Base-by-base conservation (phyloP, 1,284 basidiomycete genomes). In the Spongispora temasekensis region DNA sequence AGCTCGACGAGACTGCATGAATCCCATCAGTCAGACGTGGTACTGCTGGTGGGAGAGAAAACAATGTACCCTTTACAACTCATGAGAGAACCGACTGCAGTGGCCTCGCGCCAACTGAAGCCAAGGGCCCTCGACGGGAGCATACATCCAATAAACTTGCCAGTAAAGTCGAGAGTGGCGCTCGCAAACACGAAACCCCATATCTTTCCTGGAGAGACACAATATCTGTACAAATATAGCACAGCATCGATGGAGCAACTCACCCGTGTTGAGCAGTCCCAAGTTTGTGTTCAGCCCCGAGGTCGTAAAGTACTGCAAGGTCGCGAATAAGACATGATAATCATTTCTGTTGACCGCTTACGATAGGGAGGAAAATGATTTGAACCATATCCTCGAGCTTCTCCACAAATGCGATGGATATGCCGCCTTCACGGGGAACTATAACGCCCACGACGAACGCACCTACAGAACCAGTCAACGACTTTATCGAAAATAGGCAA, bases 171-270 rank as follows among this genome's bases (percentile, higher is more conserved):
- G 35, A 95, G 82, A 37, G 84, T 75, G 63, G 89, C 90, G 64
- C 98, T 90, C 10, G 89, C 85, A 61, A 98, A 81, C 0, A 90
- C 90, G 73, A 92, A 98, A 30, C 85, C 96, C 97, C 95, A 98
- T 6, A 91, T 92, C 6, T 94, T 93, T 1, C 89, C 89, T 71
- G 83, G n/a, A n/a, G n/a, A n/a, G n/a, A n/a, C n/a, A n/a, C n/a
- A n/a, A n/a, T n/a, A n/a, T n/a, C n/a, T n/a, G n/a, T n/a, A n/a
- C n/a, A n/a, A n/a, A n/a, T n/a, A n/a, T n/a, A n/a, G n/a, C n/a
- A n/a, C n/a, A n/a, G n/a, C n/a, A n/a, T n/a, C n/a, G n/a, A n/a
- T n/a, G n/a, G n/a, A n/a, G n/a, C n/a, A n/a, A 64, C 70, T 67
- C 68, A 76, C 90, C 94, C 53, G 86, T 83, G 71, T 95, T 78